Conservation (phyloP, 2,329 filamentous ascomycete species). For the Cercospora brassicicola region DNA sequence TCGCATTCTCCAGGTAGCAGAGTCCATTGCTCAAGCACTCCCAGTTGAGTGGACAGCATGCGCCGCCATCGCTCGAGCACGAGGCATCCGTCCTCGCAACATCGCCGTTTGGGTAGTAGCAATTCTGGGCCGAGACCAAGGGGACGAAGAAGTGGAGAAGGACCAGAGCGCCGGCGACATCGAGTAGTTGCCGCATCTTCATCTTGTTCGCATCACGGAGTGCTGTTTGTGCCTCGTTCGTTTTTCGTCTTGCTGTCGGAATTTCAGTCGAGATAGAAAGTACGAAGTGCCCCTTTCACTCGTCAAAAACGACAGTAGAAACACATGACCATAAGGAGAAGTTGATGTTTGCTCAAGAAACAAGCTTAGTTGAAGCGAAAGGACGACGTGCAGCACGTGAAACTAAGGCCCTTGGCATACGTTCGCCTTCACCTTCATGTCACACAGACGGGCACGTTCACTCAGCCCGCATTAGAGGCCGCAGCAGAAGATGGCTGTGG, state of each 20-base stretch:
- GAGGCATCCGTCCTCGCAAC: constrained; percentile 30
- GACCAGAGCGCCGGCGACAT: constrained; percentile 7
- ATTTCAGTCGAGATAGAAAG: neutral
- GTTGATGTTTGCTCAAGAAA: constrained; percentile 13
- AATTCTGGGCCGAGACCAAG: constrained; percentile 30
- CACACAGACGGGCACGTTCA: neutral
- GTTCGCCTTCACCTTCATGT: neutral
- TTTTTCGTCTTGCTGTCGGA: neutral
- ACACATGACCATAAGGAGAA: neutral
- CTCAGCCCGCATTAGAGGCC: neutral
- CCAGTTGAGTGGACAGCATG: constrained; percentile 42
- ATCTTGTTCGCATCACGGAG: constrained; percentile 6
- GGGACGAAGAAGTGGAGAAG: constrained; percentile 16
- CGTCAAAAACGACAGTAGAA: neutral
- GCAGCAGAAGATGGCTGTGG: neutral
- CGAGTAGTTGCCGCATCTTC: constrained; percentile 4
- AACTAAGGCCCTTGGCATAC: constrained; percentile 9
- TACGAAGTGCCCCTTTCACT: neutral
- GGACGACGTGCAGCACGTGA: constrained; percentile 15
- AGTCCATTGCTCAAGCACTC: constrained; percentile 38
- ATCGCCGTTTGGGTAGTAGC: constrained; percentile 42
- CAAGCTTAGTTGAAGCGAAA: constrained; percentile 9
- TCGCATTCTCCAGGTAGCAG: constrained; percentile 33
- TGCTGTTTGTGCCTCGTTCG: neutral
- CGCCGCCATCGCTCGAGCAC: constrained; percentile 30